phyloP scores from a whole-genome alignment of 768 basidiomycete genomes.

The Cystobasidiopsis lactophilus region DNA sequence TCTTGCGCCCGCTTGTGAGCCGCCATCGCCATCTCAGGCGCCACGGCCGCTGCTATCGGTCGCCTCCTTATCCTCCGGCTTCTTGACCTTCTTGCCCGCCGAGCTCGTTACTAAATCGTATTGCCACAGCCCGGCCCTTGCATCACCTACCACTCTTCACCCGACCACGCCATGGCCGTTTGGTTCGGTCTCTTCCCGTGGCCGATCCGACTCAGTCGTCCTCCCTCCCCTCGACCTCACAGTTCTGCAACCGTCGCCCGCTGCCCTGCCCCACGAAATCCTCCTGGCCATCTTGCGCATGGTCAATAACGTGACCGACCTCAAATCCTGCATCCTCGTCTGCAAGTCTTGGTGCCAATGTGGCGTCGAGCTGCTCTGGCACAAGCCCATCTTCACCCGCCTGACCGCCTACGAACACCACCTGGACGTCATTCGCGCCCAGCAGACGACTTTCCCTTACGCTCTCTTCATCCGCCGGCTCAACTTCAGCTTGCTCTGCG shows the following conservation, averaged over 20 bases:
- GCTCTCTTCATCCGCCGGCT: conserved; percentile 69
- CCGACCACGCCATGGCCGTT: conserved; percentile 9
- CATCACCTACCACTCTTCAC: conserved; percentile 5
- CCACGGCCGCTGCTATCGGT: too few species aligned
- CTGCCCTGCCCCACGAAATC: conserved; percentile 57
- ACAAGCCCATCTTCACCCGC: conserved; percentile 56
- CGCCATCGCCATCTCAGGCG: too few species aligned
- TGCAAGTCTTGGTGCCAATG: conserved; percentile 88
- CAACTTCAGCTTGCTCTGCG: conserved; percentile 55
- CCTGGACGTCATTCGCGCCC: conserved; percentile 38
- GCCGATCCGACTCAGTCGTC: background rate
- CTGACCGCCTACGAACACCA: conserved; percentile 53
- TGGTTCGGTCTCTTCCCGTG: background rate
- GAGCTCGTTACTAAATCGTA: too few species aligned
- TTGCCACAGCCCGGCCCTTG: conserved; percentile 5
- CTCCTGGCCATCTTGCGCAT: conserved; percentile 79
- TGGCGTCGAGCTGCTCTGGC: conserved; percentile 84
- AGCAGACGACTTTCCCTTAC: conserved; percentile 64
- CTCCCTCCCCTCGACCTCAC: background rate
- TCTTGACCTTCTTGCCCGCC: too few species aligned
- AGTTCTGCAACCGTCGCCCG: conserved; percentile 1
- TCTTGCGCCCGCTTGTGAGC: too few species aligned
- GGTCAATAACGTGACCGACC: conserved; percentile 43
- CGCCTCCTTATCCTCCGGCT: too few species aligned
- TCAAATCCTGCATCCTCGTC: conserved; percentile 54